Evolutionary conservation across 1,139 yeast species (phyloP), one percentile per base, ranked within the genome.

Genomic region (Wickerhamiella infanticola): DNA sequence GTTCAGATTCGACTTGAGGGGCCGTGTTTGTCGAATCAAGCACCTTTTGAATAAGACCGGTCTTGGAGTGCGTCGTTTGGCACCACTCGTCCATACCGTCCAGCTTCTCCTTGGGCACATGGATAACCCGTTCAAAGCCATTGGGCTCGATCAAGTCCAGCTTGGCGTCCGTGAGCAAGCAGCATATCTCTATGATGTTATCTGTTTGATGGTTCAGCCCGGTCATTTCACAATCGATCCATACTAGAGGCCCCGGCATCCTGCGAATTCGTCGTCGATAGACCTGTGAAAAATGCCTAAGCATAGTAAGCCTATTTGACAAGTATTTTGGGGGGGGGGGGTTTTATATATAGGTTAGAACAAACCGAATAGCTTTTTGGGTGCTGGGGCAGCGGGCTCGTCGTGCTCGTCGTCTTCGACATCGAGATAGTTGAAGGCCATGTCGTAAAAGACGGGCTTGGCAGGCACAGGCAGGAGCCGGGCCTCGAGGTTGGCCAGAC

Each of bases 201-300:
- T 85, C 94, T 4, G 71, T 71, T 47, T 67, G 62, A 25, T 79
- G 77, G 55, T 90, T 81, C 42, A 93, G 67, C 0, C 99, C 99
- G 0, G 99, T 93, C 98, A 93, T 93, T 61, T 78, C 84, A 57
- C 84, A 78, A 63, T 86, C 96, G 27, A 86, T 72, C 96, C 96
- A 86, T 3, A 86, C 93, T 24, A 83, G 48, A 4, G 58, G 57
- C 4, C 42, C 47, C 4, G 48, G 24, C 41, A 39, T 39, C 29
- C 41, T 27, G 1, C 36, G 43, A 18, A 18, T 18, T 24, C 9
- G 25, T 7, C 7, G 11, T 29, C 33, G 7, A 11, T 7, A 7
- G 7, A 29, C 48, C 8, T 36, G 33, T n/a, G 42, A 23, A 29
- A 24, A 25, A 26, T 38, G 39, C 43, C 13, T n/a, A 39, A 11